Evolutionary conservation across 345 rosid genomes (phyloP).

Genomic region (Citrus reticulata): DNA sequence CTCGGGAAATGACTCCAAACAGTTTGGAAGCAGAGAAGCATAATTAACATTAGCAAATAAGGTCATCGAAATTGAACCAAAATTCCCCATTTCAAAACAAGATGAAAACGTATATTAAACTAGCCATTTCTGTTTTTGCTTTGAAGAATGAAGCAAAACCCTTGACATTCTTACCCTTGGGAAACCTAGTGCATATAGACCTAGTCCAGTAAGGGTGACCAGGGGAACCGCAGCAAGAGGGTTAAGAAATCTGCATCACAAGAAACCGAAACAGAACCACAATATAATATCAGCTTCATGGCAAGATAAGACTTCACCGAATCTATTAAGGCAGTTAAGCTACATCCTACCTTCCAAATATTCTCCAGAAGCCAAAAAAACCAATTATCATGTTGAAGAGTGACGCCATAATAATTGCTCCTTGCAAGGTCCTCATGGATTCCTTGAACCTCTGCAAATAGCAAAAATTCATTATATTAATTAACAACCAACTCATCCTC

Average conservation of each 20-base stretch:
- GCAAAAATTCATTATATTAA: not conserved
- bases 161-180: constrained; percentile 53
- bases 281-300: not conserved
- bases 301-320: not conserved
- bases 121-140: not conserved
- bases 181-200: constrained; percentile 65
- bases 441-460: constrained; percentile 51
- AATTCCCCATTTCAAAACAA: not conserved
- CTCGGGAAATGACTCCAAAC: not conserved
- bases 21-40: not conserved
- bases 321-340: not conserved
- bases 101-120: not conserved
- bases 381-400: constrained; percentile 59
- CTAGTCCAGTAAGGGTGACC: constrained; percentile 80
- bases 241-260: constrained; percentile 57
- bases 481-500: not conserved
- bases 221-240: constrained; percentile 86
- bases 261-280: not conserved
- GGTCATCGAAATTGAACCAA: not conserved
- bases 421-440: constrained; percentile 71
- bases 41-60: not conserved
- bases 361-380: constrained; percentile 82
- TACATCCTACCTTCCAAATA: constrained; percentile 49
- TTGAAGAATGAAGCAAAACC: not conserved
- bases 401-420: constrained; percentile 72